Evolutionary conservation across 2,329 filamentous ascomycete genomes (phyloP), one percentile per base, ranked within the genome.

Genomic region (Ceratocystis colombiana): DNA sequence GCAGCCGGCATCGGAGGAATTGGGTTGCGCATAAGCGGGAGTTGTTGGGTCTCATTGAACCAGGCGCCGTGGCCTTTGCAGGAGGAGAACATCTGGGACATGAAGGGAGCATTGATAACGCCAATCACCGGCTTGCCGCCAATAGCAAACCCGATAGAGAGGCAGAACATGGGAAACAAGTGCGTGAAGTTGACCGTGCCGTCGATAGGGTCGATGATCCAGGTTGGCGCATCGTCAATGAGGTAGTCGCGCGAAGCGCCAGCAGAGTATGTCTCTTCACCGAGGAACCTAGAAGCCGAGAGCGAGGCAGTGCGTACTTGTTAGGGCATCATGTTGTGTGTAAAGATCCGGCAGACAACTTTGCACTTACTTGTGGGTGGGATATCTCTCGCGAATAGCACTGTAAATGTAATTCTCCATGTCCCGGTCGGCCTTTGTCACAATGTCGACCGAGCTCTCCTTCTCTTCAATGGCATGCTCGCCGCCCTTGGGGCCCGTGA

Each of bases 101-200:
- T 77, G 69, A 90, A 84, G 0, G 88, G 88, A 0, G 88, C 87
- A 71, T 88, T 84, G 71, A 91, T 86, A 59, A 90, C 82, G 22
- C 88, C 88, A 63, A 91, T 82, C 1, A 86, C 74, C 2, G 88
- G 86, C 33, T 77, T 74, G 5, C 81, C 79, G 20, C 80, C 74
- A 65, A 88, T 72, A 28, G 87, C 78, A 71, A 91, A 85, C 62
- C 80, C 88, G 71, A 91, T 90, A 45, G 86, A 89, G 55, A 91
- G 85, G 74, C 88, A 91, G 76, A 89, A 90, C 85, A 90, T 89
- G 67, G 87, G 87, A 72, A 89, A 90, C 5, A 89, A 80, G 73
- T 91, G 88, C 37, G 88, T 89, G 76, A 88, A 91, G 77, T 91
- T 91, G 68, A 91, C 87, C 2, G 88, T 91, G 77, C 87, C 88